Conservation (phyloP, 441 rosid species). For the Biscutella laevigata region DNA sequence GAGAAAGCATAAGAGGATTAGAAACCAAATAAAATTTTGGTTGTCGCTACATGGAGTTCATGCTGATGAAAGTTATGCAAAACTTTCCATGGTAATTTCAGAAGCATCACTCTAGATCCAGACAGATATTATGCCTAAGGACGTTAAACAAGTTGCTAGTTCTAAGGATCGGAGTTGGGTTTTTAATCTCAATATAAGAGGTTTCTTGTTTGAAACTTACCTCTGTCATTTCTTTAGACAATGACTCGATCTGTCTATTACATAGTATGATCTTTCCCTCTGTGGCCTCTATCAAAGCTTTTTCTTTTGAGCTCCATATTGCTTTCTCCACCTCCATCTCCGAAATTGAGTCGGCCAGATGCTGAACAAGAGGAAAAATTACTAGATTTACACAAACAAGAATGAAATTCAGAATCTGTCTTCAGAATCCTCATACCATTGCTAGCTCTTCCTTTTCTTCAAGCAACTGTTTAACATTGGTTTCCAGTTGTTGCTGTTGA, state of each 20-base stretch:
- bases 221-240: conserved; percentile 47
- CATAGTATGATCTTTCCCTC: conserved; percentile 47
- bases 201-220: conserved; percentile 31
- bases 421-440: conserved; percentile 41
- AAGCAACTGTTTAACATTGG: conserved; percentile 37
- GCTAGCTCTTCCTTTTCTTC: conserved; percentile 91
- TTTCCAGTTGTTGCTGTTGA: conserved; percentile 48
- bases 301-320: conserved; percentile 71
- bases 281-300: conserved; percentile 47
- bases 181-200: not conserved
- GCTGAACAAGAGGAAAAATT: conserved; percentile 37
- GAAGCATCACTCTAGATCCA: not conserved
- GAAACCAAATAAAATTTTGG: not conserved
- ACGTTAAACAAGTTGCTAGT: not conserved
- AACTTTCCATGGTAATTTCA: conserved; percentile 9
- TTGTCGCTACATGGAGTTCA: not conserved
- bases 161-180: not conserved
- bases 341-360: conserved; percentile 66
- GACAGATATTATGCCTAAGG: conserved; percentile 1
- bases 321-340: conserved; percentile 94
- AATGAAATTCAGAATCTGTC: conserved; percentile 6
- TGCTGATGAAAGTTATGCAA: not conserved
- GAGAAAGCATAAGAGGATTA: conserved; percentile 2
- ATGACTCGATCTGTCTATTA: conserved; percentile 34
- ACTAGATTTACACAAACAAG: conserved; percentile 8